These are phyloP conservation scores for Melastoma malabathricum DNA, from an alignment of 345 rosid genomes.

Conservation along the genomic window DNA sequence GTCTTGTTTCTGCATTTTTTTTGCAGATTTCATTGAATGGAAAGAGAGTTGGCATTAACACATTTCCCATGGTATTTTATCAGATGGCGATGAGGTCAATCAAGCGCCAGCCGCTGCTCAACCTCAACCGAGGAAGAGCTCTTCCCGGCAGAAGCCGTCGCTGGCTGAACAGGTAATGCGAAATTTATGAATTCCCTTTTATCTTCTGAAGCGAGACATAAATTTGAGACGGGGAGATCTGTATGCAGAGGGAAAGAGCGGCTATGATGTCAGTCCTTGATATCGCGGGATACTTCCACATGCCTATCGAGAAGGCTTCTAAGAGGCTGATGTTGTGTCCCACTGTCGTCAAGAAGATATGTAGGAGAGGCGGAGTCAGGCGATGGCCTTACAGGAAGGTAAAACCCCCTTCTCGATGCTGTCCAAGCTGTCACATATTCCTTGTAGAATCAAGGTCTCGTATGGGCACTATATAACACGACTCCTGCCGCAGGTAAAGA, in stretches of 20 bases:
- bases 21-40: too few relatives aligned
- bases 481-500: constrained; percentile 19
- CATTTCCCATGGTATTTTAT: too few relatives aligned
- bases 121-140: too few relatives aligned
- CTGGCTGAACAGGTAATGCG: too few relatives aligned
- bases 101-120: too few relatives aligned
- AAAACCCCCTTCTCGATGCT: background rate
- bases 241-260: constrained; percentile 44
- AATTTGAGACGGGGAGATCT: background rate
- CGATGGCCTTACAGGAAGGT: constrained; percentile 71
- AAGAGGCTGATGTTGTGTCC: constrained; percentile 28
- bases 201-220: background rate
- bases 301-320: constrained; percentile 44
- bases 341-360: constrained; percentile 48
- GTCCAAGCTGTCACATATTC: too few relatives aligned
- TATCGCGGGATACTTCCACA: constrained; percentile 25
- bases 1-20: too few relatives aligned
- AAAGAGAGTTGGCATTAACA: too few relatives aligned
- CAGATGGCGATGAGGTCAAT: too few relatives aligned
- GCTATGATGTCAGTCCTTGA: constrained; percentile 27
- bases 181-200: background rate
- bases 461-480: too few relatives aligned
- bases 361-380: constrained; percentile 18
- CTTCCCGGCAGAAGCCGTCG: too few relatives aligned
- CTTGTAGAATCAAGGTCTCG: background rate